Conservation (phyloP, 1,284 basidiomycete genomes). For the Ustilago curta region DNA sequence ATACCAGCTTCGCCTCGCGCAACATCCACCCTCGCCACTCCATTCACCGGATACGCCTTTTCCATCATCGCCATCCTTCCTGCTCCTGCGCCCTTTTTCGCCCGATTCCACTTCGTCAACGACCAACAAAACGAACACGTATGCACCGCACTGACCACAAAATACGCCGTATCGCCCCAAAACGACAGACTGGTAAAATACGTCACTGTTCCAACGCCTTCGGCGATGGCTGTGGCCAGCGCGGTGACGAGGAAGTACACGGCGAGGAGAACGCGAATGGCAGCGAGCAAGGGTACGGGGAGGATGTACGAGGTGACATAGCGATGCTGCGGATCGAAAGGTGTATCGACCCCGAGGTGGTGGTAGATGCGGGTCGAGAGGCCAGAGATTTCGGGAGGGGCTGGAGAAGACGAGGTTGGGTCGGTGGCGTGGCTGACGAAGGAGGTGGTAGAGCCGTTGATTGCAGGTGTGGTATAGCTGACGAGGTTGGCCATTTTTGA, state of each 20-base stretch:
- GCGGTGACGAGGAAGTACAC: constrained; percentile 74
- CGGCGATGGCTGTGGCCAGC: constrained; percentile 70
- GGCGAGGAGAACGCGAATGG: constrained; percentile 73
- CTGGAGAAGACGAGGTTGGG: not conserved
- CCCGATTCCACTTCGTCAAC: constrained; percentile 24
- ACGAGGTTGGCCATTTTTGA: constrained; percentile 40
- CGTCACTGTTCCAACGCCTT: constrained; percentile 52
- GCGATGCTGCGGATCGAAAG: constrained; percentile 74
- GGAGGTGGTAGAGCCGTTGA: constrained; percentile 9
- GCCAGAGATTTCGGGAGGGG: constrained; percentile 30
- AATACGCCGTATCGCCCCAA: constrained; percentile 48
- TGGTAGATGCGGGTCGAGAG: constrained; percentile 50
- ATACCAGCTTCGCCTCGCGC: constrained; percentile 25
- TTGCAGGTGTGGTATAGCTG: constrained; percentile 22
- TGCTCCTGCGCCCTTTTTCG: not conserved
- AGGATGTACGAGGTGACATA: constrained; percentile 76
- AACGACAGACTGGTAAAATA: constrained; percentile 41
- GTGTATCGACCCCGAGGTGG: constrained; percentile 64
- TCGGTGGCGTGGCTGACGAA: constrained; percentile 8
- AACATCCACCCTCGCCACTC: constrained; percentile 26
- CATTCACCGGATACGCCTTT: constrained; percentile 38
- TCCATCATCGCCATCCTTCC: constrained; percentile 33
- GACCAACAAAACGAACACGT: constrained; percentile 31
- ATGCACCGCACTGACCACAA: constrained; percentile 43
- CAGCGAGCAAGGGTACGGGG: constrained; percentile 72